These are phyloP conservation scores for Cryptococcus deneoformans DNA, from an alignment of 1,284 basidiomycete genomes.

Conservation along the genomic window DNA sequence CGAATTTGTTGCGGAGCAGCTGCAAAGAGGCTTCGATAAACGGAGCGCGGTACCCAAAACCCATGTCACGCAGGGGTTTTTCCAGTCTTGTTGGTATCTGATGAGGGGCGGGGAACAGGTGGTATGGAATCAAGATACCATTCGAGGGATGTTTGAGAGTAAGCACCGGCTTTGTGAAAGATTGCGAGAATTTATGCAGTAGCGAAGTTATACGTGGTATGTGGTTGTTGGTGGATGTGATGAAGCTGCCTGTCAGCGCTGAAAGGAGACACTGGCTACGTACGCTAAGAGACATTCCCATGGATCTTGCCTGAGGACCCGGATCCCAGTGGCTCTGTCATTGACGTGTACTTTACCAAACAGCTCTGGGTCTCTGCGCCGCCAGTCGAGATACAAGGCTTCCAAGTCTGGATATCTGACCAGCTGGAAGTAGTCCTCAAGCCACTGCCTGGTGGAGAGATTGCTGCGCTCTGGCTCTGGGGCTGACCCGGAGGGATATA, in stretches of 20 bases:
- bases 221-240: conserved; percentile 98
- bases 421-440: conserved; percentile 88
- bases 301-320: conserved; percentile 87
- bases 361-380: conserved; percentile 61
- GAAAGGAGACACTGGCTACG: conserved; percentile 43
- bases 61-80: conserved; percentile 69
- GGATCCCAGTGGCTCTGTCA: conserved; percentile 55
- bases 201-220: conserved; percentile 88
- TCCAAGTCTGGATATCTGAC: conserved; percentile 25
- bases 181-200: conserved; percentile 64
- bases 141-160: conserved; percentile 32
- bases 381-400: conserved; percentile 77
- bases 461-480: conserved; percentile 49
- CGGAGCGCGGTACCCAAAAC: conserved; percentile 93
- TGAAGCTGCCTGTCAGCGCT: conserved; percentile 63
- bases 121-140: conserved; percentile 54
- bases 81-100: conserved; percentile 63
- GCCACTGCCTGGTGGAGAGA: conserved; percentile 68
- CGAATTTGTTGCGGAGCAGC: conserved; percentile 60
- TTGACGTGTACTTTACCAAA: conserved; percentile 63
- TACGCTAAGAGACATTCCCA: conserved; percentile 94
- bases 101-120: conserved; percentile 79
- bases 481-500: conserved; percentile 54
- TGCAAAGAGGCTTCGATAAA: conserved; percentile 82
- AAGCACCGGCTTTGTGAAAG: conserved; percentile 65